Conservation (phyloP, 768 basidiomycete species). For the Russula foetens region DNA sequence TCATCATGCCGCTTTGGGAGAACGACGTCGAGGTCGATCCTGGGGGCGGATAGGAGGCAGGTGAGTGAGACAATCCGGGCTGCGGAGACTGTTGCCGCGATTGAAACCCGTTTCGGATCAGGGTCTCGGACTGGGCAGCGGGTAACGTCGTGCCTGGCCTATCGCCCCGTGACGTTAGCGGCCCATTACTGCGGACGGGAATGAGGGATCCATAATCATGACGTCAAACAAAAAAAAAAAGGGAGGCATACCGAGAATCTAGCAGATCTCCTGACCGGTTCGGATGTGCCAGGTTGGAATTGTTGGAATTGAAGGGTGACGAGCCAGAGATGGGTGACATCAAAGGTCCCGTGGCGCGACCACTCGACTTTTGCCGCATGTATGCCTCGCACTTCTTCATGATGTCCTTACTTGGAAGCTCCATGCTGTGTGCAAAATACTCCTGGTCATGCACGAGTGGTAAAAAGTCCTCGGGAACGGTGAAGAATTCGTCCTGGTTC, state of each 20-base stretch:
- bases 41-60: slow-evolving; percentile 10
- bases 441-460: slow-evolving; percentile 86
- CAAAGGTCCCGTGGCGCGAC: slow-evolving; percentile 38
- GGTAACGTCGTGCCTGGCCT: slow-evolving; percentile 3
- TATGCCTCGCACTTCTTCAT: slow-evolving; percentile 94
- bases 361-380: slow-evolving; percentile 58
- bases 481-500: slow-evolving; percentile 91
- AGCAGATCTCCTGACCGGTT: slow-evolving; percentile 12
- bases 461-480: slow-evolving; percentile 86
- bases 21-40: slow-evolving; percentile 33
- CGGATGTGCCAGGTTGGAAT: slow-evolving; percentile 16
- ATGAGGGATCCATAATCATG: background rate
- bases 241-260: slow-evolving; percentile 14
- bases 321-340: slow-evolving; percentile 31
- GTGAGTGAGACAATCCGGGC: background rate
- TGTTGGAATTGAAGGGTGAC: slow-evolving; percentile 34
- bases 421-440: slow-evolving; percentile 80
- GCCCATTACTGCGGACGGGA: background rate
- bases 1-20: slow-evolving; percentile 36
- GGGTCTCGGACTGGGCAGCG: slow-evolving; percentile 10
- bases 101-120: slow-evolving; percentile 18
- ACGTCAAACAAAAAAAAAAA: background rate
- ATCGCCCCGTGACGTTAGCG: slow-evolving; percentile 5
- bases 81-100: slow-evolving; percentile 19
- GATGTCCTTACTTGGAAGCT: slow-evolving; percentile 91